A percentile compares a stretch with the other conserved stretches of the same genome.
Conservation (phyloP, 2,329 filamentous ascomycete genomes). For the Paracamarosporium sp. region DNA sequence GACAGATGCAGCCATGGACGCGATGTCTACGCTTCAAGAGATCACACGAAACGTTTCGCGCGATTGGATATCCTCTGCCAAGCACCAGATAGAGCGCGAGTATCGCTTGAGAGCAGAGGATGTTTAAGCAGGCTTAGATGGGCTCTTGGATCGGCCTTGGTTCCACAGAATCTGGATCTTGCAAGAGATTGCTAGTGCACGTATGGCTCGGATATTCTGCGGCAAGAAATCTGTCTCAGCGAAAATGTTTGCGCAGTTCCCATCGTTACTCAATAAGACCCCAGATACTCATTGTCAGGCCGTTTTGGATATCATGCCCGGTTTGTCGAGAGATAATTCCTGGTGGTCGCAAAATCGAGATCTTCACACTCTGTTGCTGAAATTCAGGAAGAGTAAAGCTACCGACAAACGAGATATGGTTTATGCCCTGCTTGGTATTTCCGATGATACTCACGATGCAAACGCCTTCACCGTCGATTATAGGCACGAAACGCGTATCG, state of each 20-base stretch:
- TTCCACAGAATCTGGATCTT: conserved; percentile 20
- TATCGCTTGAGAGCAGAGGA: too few relatives aligned
- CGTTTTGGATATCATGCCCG: conserved; percentile 23
- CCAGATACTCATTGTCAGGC: conserved; percentile 17
- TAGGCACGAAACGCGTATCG: too few relatives aligned
- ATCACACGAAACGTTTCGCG: too few relatives aligned
- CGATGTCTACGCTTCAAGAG: too few relatives aligned
- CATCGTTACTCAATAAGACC: conserved; percentile 5
- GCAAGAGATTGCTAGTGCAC: conserved; percentile 18
- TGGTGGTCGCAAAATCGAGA: conserved; percentile 19
- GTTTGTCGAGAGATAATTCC: conserved; percentile 8
- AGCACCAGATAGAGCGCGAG: too few relatives aligned
- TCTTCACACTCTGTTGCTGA: conserved; percentile 15
- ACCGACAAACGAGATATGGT: conserved; percentile 17
- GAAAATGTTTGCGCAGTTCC: conserved; percentile 11
- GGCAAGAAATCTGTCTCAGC: conserved; percentile 12
- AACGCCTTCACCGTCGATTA: too few relatives aligned
- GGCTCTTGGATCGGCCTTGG: conserved; percentile 13
- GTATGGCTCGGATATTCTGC: conserved; percentile 7
- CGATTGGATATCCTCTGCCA: too few relatives aligned
- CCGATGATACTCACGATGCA: conserved; percentile 4
- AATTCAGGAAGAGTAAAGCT: conserved; percentile 16
- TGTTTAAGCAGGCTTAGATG: conserved; percentile 11
- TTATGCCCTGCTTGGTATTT: conserved; percentile 21
- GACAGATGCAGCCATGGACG: too few relatives aligned